phyloP scores from a whole-genome alignment of 345 rosid genomes.

The Arabidopsis thaliana region TAIR10.1 NC_003070.9:26218001-26218500 shows the following conservation, averaged over 20 bases:
- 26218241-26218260: not conserved
- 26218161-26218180: constrained; percentile 13
- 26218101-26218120: constrained; percentile 22
- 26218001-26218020: not conserved
- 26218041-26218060: constrained; percentile 7
- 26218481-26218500: not conserved
- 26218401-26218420: not conserved
- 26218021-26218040: constrained; percentile 14
- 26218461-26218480: not conserved
- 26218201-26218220: not conserved
- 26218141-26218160: constrained; percentile 5
- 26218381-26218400: not conserved
- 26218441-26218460: not conserved
- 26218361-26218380: constrained; percentile 2
- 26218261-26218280: not conserved
- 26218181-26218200: constrained; percentile 12
- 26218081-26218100: not conserved
- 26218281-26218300: not conserved
- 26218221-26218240: not conserved
- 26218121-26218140: constrained; percentile 9
- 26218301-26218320: not conserved
- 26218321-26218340: not conserved
- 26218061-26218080: constrained; percentile 15
- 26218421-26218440: not conserved
- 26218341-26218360: constrained; percentile 4